Base-by-base conservation (phyloP, 2,329 filamentous ascomycete genomes). In the Alternaria tenuissima region DNA sequence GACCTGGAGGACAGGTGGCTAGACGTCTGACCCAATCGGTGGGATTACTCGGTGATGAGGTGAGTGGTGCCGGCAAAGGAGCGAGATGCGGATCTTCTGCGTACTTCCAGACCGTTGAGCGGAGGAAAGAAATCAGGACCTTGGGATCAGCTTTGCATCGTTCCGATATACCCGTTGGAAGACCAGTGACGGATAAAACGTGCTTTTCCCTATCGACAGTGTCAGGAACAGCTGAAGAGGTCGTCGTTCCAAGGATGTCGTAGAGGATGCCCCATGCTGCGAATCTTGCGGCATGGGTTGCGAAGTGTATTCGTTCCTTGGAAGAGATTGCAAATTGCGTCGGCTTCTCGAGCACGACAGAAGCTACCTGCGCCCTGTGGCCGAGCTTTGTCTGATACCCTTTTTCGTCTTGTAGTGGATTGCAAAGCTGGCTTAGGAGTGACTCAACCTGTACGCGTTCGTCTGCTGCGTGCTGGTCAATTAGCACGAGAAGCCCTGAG, bases 391-490 rank as follows among this genome's bases (percentile, higher is more conserved):
- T 78, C 34, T 64, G 65, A 47, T 72, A 77, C 7, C 24, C 22
- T 32, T 59, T 48, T 16, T 61, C 52, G 32, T 55, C 32, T 3
- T 52, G 12, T 18, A 55, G 18, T 30, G 73, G 74, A 6, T 62
- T 62, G 67, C 84, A 88, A 32, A 91, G 78, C 3, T 87, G 83
- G 24, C 73, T 63, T 74, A 96, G 88, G 1, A 99, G 82, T 0
- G 78, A 75, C 74, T 99, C 95, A 1, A 98, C 86, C 1, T 89
- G 88, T 63, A 91, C 88, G 46, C 95, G 86, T 80, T 99, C 95
- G 74, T 97, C 94, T 3, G 94, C 95, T 1, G 95, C 95, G 74
- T 99, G 95, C 72, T 99, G 95, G 72, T 99, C 95, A 6, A 97
- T 85, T 39, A 97, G 82, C 0, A 96, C 84, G 5, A 98, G 80